Percentiles rank a stretch among this genome's conserved stretches.
phyloP scores from a whole-genome alignment of 257 asterid species.

The Solanum etuberosum region DNA sequence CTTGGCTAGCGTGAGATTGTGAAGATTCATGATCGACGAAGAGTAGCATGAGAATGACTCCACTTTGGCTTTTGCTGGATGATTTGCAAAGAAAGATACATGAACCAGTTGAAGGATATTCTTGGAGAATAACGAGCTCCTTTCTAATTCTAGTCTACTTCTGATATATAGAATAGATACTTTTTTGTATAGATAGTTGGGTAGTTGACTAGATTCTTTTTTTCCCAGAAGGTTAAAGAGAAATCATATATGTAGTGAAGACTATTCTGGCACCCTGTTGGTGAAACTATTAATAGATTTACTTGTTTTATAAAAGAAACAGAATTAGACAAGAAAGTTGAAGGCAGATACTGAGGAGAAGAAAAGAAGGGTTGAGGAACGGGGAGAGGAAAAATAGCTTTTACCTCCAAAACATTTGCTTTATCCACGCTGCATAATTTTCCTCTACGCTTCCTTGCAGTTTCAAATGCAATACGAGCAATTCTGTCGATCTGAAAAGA shows the following conservation, averaged over 20 bases:
- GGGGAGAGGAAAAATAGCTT: not conserved
- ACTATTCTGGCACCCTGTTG: not conserved
- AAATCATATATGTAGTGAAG: not conserved
- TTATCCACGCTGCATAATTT: conserved; percentile 95
- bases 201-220: not conserved
- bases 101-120: not conserved
- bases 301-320: not conserved
- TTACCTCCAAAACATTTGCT: conserved; percentile 98
- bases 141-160: not conserved
- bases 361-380: not conserved
- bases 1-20: not conserved
- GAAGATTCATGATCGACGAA: not conserved
- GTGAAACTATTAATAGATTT: not conserved
- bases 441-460: conserved; percentile 82
- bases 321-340: not conserved
- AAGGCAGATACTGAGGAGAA: not conserved
- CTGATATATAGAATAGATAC: not conserved
- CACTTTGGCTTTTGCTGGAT: not conserved
- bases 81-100: not conserved
- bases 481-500: conserved; percentile 80
- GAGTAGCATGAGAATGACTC: not conserved
- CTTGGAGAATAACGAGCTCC: not conserved
- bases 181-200: not conserved
- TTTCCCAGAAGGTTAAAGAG: not conserved
- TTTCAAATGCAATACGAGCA: conserved; percentile 92